A percentile compares a stretch with the other conserved stretches of the same genome.
Evolutionary conservation across 2,329 filamentous ascomycete species (phyloP).

Genomic region (Hymenoscyphus fraxineus): DNA sequence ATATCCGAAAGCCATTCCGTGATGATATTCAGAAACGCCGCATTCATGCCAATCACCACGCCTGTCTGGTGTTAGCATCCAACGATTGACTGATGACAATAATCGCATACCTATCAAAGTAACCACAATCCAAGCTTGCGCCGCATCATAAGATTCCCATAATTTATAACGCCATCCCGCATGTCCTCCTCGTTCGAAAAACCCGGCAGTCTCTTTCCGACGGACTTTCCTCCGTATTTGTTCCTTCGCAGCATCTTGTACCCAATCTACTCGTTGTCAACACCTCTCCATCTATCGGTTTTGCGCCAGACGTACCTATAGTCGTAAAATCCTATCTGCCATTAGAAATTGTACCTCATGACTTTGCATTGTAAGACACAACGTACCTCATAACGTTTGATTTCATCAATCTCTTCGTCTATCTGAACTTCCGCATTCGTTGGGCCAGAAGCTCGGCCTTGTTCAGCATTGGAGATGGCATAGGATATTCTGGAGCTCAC

Average conservation of each 20-base stretch:
- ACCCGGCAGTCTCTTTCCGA: slow-evolving; percentile 67
- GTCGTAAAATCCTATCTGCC: slow-evolving; percentile 78
- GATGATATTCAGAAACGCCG: slow-evolving; percentile 87
- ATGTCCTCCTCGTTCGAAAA: slow-evolving; percentile 62
- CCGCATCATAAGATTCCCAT: slow-evolving; percentile 87
- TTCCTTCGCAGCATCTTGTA: slow-evolving; percentile 92
- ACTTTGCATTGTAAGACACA: slow-evolving; percentile 10
- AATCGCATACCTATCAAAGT: slow-evolving; percentile 65
- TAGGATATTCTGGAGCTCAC: slow-evolving; percentile 55
- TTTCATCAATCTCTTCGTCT: slow-evolving; percentile 93
- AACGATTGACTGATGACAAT: background rate
- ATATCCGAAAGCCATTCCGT: slow-evolving; percentile 97
- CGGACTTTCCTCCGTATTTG: slow-evolving; percentile 75
- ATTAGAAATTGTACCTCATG: slow-evolving; percentile 15
- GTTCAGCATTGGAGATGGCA: slow-evolving; percentile 61
- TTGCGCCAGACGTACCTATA: slow-evolving; percentile 53
- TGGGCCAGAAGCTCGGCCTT: slow-evolving; percentile 52
- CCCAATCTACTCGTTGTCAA: slow-evolving; percentile 70
- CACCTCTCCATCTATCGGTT: slow-evolving; percentile 11
- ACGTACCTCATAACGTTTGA: slow-evolving; percentile 86
- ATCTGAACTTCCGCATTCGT: slow-evolving; percentile 64
- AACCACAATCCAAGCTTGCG: slow-evolving; percentile 96
- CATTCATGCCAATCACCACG: slow-evolving; percentile 87
- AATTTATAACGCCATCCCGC: slow-evolving; percentile 76
- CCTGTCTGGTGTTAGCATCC: slow-evolving; percentile 40